Percentiles rank a stretch among this genome's conserved stretches.
Evolutionary conservation across 306 rosid species (phyloP).

Genomic region (Gastrolobium villosum): DNA sequence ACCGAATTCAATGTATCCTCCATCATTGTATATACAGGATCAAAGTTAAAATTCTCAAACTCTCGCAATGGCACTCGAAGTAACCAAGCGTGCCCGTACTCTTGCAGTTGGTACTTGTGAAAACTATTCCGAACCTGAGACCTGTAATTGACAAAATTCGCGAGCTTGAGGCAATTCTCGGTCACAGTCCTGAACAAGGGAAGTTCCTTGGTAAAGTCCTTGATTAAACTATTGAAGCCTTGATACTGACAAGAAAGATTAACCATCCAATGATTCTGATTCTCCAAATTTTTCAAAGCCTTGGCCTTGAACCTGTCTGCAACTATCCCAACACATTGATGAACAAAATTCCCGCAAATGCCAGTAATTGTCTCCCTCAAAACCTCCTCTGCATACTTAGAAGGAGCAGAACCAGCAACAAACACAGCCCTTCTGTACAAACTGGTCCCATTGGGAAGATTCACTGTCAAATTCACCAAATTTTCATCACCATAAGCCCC

Average conservation of each 20-base stretch:
- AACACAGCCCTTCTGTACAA: constrained; percentile 81
- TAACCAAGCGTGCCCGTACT: constrained; percentile 70
- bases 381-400: constrained; percentile 85
- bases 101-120: constrained; percentile 81
- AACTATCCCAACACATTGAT: constrained; percentile 92
- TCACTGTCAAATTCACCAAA: constrained; percentile 79
- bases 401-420: constrained; percentile 73
- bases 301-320: constrained; percentile 86
- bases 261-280: constrained; percentile 92
- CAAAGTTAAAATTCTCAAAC: constrained; percentile 52
- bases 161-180: constrained; percentile 77
- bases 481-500: constrained; percentile 57
- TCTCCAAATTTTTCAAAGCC: constrained; percentile 85
- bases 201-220: constrained; percentile 79
- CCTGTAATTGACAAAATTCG: constrained; percentile 73
- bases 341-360: constrained; percentile 78
- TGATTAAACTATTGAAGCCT: constrained; percentile 72
- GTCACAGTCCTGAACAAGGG: constrained; percentile 66
- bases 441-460: constrained; percentile 95
- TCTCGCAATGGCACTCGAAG: constrained; percentile 64
- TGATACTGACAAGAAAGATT: constrained; percentile 92
- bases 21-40: constrained; percentile 57
- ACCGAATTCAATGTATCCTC: constrained; percentile 71
- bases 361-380: constrained; percentile 89
- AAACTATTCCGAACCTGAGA: constrained; percentile 72